Evolutionary conservation across 177 flowering plant genomes (phyloP).

Genomic region (Telopea speciosissima): DNA sequence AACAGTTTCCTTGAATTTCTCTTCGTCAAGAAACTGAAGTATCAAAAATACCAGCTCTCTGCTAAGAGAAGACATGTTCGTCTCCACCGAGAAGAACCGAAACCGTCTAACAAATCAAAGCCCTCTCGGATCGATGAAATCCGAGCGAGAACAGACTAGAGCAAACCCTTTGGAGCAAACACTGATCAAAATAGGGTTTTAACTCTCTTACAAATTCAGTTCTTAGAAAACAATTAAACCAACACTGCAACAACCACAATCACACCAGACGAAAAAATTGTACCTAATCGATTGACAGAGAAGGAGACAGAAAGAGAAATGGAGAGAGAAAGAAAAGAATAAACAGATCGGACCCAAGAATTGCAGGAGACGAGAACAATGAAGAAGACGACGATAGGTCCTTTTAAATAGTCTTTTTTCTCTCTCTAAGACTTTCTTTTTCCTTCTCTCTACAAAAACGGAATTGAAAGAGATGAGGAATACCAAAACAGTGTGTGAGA

Average conservation of each 20-base stretch:
- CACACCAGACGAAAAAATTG: not conserved
- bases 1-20: constrained; percentile 51
- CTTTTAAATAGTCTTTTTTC: not conserved
- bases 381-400: not conserved
- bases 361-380: not conserved
- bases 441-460: not conserved
- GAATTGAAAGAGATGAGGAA: not conserved
- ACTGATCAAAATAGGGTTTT: not conserved
- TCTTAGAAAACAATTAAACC: not conserved
- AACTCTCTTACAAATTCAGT: not conserved
- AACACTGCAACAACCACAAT: not conserved
- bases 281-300: not conserved
- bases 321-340: not conserved
- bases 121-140: constrained; percentile 15
- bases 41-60: constrained; percentile 53
- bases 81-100: not conserved
- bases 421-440: not conserved
- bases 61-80: constrained; percentile 44
- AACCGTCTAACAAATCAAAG: constrained; percentile 10
- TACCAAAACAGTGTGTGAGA: not conserved
- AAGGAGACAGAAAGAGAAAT: not conserved
- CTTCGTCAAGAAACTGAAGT: constrained; percentile 56
- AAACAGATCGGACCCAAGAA: not conserved
- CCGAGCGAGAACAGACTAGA: not conserved
- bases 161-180: constrained; percentile 8